Conservation (phyloP, 2,329 filamentous ascomycete genomes). For the Curvularia sp. region DNA sequence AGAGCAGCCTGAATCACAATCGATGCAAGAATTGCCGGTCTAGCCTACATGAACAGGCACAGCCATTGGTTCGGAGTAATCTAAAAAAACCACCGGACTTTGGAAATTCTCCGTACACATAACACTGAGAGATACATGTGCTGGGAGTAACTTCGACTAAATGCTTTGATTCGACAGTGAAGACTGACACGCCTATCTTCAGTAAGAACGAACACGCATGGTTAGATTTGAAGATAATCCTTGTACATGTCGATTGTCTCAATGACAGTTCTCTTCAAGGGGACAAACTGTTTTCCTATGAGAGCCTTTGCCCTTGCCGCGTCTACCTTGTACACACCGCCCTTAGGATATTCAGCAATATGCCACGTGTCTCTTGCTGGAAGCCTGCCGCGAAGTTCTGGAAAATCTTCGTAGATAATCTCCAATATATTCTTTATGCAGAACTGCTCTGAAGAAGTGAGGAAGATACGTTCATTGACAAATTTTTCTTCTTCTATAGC, state of each 20-base stretch:
- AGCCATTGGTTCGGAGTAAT: background rate
- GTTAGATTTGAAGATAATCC: background rate
- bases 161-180: background rate
- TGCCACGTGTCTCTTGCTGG: slow-evolving; percentile 36
- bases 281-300: background rate
- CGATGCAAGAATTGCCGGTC: background rate
- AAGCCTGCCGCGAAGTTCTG: slow-evolving; percentile 55
- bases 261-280: background rate
- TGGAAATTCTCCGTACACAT: background rate
- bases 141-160: too few species aligned
- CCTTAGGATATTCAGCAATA: background rate
- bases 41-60: background rate
- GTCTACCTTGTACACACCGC: slow-evolving; percentile 3
- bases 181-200: background rate
- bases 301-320: background rate
- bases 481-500: slow-evolving; percentile 60
- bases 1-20: background rate
- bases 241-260: background rate
- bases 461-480: slow-evolving; percentile 66
- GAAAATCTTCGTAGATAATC: slow-evolving; percentile 61
- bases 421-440: slow-evolving; percentile 63
- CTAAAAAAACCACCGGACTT: slow-evolving; percentile 2
- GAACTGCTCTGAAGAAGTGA: slow-evolving; percentile 61
- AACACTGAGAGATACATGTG: too few species aligned
- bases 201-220: background rate